Conservation (phyloP, 2,329 filamentous ascomycete species). For the Paecilomyces formosus region DNA sequence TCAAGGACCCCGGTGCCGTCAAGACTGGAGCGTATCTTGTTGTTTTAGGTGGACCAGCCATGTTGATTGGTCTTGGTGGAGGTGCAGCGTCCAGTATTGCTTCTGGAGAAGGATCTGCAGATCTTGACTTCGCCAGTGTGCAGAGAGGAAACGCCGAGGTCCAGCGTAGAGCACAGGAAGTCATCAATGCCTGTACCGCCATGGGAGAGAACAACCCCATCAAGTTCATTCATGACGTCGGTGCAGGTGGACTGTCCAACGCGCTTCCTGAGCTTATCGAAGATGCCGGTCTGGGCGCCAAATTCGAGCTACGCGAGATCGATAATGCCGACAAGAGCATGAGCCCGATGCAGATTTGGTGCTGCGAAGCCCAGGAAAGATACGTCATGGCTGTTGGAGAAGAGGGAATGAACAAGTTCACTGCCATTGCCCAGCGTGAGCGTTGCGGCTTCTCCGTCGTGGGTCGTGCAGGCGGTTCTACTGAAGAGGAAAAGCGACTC, state of each 20-base stretch:
- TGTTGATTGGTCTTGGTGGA: slow-evolving; percentile 94
- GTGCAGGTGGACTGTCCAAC: slow-evolving; percentile 79
- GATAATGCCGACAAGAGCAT: slow-evolving; percentile 85
- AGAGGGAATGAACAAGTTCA: slow-evolving; percentile 66
- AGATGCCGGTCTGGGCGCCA: slow-evolving; percentile 83
- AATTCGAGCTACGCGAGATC: slow-evolving; percentile 89
- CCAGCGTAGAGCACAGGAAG: slow-evolving; percentile 90
- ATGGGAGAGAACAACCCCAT: slow-evolving; percentile 83
- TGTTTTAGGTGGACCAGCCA: slow-evolving; percentile 89
- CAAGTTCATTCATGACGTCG: slow-evolving; percentile 94
- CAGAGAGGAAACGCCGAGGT: slow-evolving; percentile 97
- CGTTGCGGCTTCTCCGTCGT: slow-evolving; percentile 90
- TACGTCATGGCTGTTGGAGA: slow-evolving; percentile 86
- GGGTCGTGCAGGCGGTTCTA: slow-evolving; percentile 61
- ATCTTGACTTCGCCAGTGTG: slow-evolving; percentile 94
- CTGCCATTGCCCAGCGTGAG: slow-evolving; percentile 67
- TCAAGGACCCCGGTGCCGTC: slow-evolving; percentile 75
- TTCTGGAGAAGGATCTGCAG: slow-evolving; percentile 79
- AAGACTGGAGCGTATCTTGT: slow-evolving; percentile 83
- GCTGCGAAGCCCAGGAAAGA: slow-evolving; percentile 91
- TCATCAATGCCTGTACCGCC: slow-evolving; percentile 88
- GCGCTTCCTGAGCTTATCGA: slow-evolving; percentile 85
- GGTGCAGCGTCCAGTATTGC: slow-evolving; percentile 89
- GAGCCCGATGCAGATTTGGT: slow-evolving; percentile 97
- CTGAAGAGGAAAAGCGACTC: slow-evolving; percentile 62